phyloP scores from a whole-genome alignment of 139 green algal genomes.

The Picochlorum sp. region DNA sequence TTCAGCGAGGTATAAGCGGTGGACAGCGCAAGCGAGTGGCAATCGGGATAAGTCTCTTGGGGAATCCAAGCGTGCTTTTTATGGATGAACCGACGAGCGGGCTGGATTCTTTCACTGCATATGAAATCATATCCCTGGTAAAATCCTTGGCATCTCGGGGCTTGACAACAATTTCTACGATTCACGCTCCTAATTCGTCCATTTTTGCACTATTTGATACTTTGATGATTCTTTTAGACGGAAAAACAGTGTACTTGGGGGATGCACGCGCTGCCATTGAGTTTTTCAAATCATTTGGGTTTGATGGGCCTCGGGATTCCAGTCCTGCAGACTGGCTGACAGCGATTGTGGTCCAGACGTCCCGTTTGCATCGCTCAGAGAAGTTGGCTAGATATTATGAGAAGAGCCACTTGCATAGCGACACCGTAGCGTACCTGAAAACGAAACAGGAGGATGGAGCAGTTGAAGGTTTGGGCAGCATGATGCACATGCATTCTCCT shows the following conservation, averaged over 20 bases:
- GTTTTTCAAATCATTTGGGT: background rate
- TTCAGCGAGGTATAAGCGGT: slow-evolving; percentile 3
- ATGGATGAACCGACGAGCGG: slow-evolving; percentile 38
- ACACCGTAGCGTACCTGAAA: background rate
- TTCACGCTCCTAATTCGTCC: slow-evolving; percentile 61
- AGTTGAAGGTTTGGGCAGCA: background rate
- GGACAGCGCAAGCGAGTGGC: slow-evolving; percentile 18
- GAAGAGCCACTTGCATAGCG: background rate
- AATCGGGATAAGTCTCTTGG: slow-evolving; percentile 37
- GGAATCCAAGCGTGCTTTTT: slow-evolving; percentile 54
- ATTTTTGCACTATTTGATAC: slow-evolving; percentile 68
- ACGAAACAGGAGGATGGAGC: background rate
- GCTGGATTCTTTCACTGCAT: slow-evolving; percentile 30
- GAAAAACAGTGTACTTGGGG: slow-evolving; percentile 4
- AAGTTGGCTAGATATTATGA: background rate
- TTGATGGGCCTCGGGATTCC: background rate
- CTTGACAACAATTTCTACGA: slow-evolving; percentile 55
- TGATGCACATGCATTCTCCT: background rate
- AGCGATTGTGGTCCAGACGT: background rate
- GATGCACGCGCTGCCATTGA: background rate
- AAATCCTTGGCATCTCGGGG: slow-evolving; percentile 18
- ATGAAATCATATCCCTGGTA: slow-evolving; percentile 45
- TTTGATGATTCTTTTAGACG: slow-evolving; percentile 23
- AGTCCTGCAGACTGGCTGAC: background rate
- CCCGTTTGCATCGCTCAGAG: background rate